A percentile compares a stretch with the other conserved stretches of the same genome.
Evolutionary conservation across 148 eudicot species (phyloP).

Genomic region (Selenicereus undatus): DNA sequence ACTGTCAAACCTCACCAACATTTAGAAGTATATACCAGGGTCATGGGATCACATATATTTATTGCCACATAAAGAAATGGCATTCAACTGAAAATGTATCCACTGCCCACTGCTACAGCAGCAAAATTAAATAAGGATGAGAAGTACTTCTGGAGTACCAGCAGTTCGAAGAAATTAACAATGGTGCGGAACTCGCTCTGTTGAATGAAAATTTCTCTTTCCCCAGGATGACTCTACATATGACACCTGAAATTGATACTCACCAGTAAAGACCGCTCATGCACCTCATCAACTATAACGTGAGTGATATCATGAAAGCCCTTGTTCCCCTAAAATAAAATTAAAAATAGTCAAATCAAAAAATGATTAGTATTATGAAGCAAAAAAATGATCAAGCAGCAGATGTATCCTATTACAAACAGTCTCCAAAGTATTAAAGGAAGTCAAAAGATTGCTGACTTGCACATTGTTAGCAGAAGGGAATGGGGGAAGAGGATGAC

Average conservation of each 20-base stretch:
- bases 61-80: not conserved
- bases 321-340: conserved; percentile 64
- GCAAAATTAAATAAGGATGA: not conserved
- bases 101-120: not conserved
- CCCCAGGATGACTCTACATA: not conserved
- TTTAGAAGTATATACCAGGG: not conserved
- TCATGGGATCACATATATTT: not conserved
- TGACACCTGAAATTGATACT: conserved; percentile 29
- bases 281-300: conserved; percentile 98
- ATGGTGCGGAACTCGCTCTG: not conserved
- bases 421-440: not conserved
- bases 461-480: not conserved
- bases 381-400: not conserved
- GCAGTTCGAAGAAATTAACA: not conserved
- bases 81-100: not conserved
- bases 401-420: not conserved
- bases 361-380: not conserved
- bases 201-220: not conserved
- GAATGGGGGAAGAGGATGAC: not conserved
- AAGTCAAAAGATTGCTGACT: not conserved
- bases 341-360: conserved; percentile 7
- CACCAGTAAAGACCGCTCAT: conserved; percentile 95
- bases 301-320: conserved; percentile 78
- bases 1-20: not conserved
- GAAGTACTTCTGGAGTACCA: not conserved